These are phyloP conservation scores for Geoglossum glabrum DNA, from an alignment of 495 filamentous ascomycete genomes.

Conservation along the genomic window DNA sequence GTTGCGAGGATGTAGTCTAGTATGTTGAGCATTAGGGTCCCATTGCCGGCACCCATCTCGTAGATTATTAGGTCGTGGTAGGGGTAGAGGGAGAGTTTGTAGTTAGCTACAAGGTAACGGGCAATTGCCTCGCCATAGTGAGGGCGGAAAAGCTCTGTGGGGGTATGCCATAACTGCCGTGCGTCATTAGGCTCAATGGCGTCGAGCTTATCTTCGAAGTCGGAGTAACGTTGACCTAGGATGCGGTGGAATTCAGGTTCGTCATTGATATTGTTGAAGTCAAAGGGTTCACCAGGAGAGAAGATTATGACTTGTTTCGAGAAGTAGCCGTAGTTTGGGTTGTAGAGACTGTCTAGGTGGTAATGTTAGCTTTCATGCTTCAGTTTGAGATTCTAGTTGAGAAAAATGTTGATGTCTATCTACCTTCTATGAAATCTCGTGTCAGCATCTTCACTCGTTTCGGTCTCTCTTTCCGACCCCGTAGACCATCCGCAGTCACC, in stretches of 20 bases:
- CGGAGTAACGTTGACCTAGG: constrained; percentile 59
- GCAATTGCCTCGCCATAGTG: constrained; percentile 96
- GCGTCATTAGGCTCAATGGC: constrained; percentile 43
- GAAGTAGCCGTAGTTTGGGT: constrained; percentile 95
- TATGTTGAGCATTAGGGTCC: constrained; percentile 95
- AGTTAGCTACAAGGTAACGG: constrained; percentile 83
- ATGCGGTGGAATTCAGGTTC: constrained; percentile 62
- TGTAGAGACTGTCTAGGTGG: constrained; percentile 73
- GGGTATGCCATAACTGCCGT: constrained; percentile 94
- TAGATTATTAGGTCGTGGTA: constrained; percentile 97
- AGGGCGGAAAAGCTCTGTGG: constrained; percentile 88
- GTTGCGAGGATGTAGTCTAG: constrained; percentile 85
- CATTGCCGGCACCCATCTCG: constrained; percentile 94
- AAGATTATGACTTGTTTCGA: constrained; percentile 96
- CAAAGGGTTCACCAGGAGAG: constrained; percentile 76
- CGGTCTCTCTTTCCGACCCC: constrained; percentile 51
- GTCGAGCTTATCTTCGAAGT: constrained; percentile 82
- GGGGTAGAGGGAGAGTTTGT: constrained; percentile 80
- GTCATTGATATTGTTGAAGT: constrained; percentile 62
- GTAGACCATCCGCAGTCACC: constrained; percentile 63
- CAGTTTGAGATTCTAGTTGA: not conserved
- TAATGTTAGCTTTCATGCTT: not conserved
- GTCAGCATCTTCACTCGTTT: constrained; percentile 87
- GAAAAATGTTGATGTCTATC: constrained; percentile 6
- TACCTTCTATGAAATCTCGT: constrained; percentile 94